Evolutionary conservation across 768 basidiomycete species (phyloP), one percentile per base, ranked within the genome.

Genomic region (Tricholoma sp.): DNA sequence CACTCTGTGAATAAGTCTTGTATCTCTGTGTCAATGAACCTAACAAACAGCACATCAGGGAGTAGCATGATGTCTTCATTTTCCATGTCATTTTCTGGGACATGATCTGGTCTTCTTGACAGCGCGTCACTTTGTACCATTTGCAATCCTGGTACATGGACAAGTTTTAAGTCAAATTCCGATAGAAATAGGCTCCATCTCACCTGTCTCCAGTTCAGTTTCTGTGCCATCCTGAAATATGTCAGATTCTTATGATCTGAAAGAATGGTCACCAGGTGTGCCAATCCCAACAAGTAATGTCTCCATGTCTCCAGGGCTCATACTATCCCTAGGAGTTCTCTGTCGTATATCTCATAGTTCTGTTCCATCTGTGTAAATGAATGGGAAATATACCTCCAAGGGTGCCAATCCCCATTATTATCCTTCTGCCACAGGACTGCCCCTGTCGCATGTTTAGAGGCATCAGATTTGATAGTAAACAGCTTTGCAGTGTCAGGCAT

Each of bases 281-380:
- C 16, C 1, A 55, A 34, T 31, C 65, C 66, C 10, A 62, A 55
- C 0, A 70, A 46, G 54, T 71, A 71, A 10, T 66, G 63, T 2
- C 65, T 41, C 72, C 71, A 77, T 21, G 67, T 61, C 6, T 64
- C 54, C 0, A 75, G 56, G 4, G 71, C 69, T 16, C 64, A n/a
- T 18, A 80, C 69, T 11, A 80, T 77, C 0, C 75, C 73, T 7
- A 79, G 66, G 4, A 80, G 52, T 63, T 81, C 78, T 55, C 71
- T 69, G 64, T 81, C 74, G 52, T 76, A 69, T 52, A 73, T 69
- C 12, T 72, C 64, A 57, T 72, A 72, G 60, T 73, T 72, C 6
- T 58, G 43, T 58, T 27, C 24, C 5, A 5, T 81, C 71, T 0
- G 69, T 66, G 0, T 55, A 27, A 69, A 55, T 0, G 63, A 49